Evolutionary conservation across 2,329 filamentous ascomycete genomes (phyloP).

Genomic region (Colletotrichum acutatum): DNA sequence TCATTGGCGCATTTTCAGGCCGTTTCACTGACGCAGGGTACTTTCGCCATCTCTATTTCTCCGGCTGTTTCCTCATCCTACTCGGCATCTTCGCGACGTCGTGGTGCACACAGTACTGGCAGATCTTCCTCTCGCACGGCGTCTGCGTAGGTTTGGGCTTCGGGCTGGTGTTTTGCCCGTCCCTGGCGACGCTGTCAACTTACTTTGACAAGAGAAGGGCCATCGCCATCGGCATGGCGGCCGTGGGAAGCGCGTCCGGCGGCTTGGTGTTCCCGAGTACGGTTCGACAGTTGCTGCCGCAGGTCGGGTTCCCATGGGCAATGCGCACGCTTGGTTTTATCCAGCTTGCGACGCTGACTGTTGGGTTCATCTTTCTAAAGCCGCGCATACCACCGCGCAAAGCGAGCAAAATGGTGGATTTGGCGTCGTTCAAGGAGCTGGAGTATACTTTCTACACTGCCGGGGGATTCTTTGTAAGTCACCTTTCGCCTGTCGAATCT

Average conservation of each 20-base stretch:
- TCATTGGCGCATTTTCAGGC: constrained; percentile 53
- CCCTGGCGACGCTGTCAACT: constrained; percentile 69
- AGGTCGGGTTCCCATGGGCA: constrained; percentile 67
- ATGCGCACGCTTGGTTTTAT: constrained; percentile 60
- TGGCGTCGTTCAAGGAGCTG: constrained; percentile 53
- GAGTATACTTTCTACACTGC: constrained; percentile 27
- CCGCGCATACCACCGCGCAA: constrained; percentile 53
- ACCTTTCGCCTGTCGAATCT: neutral
- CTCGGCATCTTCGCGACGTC: constrained; percentile 58
- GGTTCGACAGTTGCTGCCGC: constrained; percentile 49
- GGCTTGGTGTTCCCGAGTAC: constrained; percentile 61
- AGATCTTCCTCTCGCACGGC: constrained; percentile 61
- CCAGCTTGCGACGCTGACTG: constrained; percentile 51
- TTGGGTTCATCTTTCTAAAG: constrained; percentile 50
- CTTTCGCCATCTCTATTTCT: constrained; percentile 50
- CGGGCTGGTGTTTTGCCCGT: constrained; percentile 67
- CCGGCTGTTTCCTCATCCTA: constrained; percentile 51
- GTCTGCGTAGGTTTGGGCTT: constrained; percentile 61
- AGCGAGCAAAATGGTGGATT: constrained; percentile 55
- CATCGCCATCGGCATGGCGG: constrained; percentile 68
- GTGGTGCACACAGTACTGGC: constrained; percentile 56
- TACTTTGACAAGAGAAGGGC: constrained; percentile 68
- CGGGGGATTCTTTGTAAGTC: constrained; percentile 27
- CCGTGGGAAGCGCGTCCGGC: constrained; percentile 66
- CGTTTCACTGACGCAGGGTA: constrained; percentile 56